Evolutionary conservation across 2,329 filamentous ascomycete genomes (phyloP).

Genomic region (Aureobasidium pullulans): DNA sequence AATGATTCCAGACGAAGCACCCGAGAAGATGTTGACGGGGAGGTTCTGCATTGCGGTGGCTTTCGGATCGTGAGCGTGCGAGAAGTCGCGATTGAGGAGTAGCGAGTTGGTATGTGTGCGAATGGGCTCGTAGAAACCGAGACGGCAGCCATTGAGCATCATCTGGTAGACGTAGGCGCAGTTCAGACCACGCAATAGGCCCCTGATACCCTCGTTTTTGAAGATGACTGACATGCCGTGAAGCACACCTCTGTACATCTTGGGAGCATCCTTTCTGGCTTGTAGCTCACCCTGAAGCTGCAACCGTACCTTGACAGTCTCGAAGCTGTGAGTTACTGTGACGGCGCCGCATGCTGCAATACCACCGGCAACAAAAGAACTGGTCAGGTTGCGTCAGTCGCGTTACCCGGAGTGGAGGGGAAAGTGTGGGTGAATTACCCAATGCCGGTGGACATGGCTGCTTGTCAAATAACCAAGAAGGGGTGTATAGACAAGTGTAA

Average conservation of each 20-base stretch:
- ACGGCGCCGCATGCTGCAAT: conserved; percentile 96
- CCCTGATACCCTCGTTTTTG: conserved; percentile 77
- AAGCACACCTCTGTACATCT: conserved; percentile 83
- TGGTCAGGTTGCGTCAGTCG: conserved; percentile 23
- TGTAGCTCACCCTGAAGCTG: conserved; percentile 95
- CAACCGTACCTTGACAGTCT: conserved; percentile 97
- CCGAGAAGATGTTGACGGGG: conserved; percentile 87
- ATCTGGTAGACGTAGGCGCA: conserved; percentile 96
- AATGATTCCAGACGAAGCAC: conserved; percentile 80
- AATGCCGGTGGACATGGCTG: conserved; percentile 40
- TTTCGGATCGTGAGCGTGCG: conserved; percentile 41
- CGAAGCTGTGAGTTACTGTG: conserved; percentile 94
- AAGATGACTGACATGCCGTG: conserved; percentile 88
- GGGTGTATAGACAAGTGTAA: no score
- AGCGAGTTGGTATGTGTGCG: conserved; percentile 50
- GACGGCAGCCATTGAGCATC: conserved; percentile 87
- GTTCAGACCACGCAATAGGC: conserved; percentile 81
- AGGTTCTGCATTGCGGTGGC: conserved; percentile 60
- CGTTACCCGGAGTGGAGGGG: background rate
- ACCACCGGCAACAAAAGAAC: conserved; percentile 90
- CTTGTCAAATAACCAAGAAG: background rate
- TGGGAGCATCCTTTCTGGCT: conserved; percentile 72
- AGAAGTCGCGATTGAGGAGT: conserved; percentile 58
- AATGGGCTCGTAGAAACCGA: conserved; percentile 96
- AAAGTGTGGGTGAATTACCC: conserved; percentile 28